A percentile compares a stretch with the other conserved stretches of the same genome.
phyloP scores from a whole-genome alignment of 495 filamentous ascomycete species.

The Penicillium coprophilum region DNA sequence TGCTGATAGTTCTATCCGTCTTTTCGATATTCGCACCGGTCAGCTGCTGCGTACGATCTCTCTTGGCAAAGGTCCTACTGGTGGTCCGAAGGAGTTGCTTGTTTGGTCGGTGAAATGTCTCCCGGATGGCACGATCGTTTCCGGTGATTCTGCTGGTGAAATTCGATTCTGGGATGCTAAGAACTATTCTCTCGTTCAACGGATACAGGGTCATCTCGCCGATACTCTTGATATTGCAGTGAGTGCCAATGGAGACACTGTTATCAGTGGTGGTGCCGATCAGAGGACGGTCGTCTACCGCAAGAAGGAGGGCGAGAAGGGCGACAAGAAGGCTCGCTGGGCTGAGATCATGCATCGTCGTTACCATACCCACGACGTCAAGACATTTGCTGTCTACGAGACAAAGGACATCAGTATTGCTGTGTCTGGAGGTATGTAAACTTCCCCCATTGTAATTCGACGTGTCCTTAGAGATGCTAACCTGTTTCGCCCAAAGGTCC shows the following conservation, averaged over 20 bases:
- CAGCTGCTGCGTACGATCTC: slow-evolving; percentile 75
- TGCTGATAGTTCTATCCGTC: slow-evolving; percentile 85
- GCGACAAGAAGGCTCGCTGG: slow-evolving; percentile 67
- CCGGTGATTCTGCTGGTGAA: slow-evolving; percentile 91
- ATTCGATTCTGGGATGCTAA: slow-evolving; percentile 91
- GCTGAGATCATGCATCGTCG: slow-evolving; percentile 76
- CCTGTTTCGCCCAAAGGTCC: slow-evolving; percentile 55
- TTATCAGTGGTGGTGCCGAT: slow-evolving; percentile 92
- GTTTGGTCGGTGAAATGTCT: slow-evolving; percentile 92
- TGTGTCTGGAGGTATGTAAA: slow-evolving; percentile 78
- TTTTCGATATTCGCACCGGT: slow-evolving; percentile 83
- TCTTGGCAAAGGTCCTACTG: slow-evolving; percentile 70
- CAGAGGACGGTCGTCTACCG: slow-evolving; percentile 79
- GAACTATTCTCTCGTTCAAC: slow-evolving; percentile 81
- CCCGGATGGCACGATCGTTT: slow-evolving; percentile 84
- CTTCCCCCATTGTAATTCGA: not conserved
- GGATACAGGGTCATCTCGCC: slow-evolving; percentile 81
- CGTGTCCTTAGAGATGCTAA: slow-evolving; percentile 35
- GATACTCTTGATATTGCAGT: slow-evolving; percentile 83
- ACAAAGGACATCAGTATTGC: slow-evolving; percentile 77
- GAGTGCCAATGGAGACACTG: slow-evolving; percentile 74
- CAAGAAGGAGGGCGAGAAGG: slow-evolving; percentile 51
- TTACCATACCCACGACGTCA: slow-evolving; percentile 90
- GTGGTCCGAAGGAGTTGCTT: slow-evolving; percentile 78
- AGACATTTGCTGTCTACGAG: slow-evolving; percentile 90